Evolutionary conservation across 768 basidiomycete genomes (phyloP).

Genomic region (Pleurotus salmoneostramineus): DNA sequence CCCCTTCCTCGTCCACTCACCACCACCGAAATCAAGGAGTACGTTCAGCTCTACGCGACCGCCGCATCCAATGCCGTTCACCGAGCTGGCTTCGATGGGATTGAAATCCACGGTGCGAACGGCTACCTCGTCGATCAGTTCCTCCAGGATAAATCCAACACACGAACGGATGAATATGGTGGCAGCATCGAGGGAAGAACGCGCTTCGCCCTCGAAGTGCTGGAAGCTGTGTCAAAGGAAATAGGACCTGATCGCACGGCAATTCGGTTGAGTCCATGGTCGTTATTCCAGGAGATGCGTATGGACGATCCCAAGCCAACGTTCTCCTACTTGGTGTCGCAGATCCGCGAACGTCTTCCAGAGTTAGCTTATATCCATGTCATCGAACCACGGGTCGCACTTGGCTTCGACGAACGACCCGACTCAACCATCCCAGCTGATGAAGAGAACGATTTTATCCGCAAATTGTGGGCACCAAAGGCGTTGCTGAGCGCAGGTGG

Average conservation of each 20-base stretch:
- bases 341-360: neutral
- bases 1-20: neutral
- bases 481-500: neutral
- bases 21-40: neutral
- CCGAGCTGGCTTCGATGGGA: neutral
- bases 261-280: neutral
- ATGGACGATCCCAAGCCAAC: neutral
- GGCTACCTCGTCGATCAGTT: constrained; percentile 36
- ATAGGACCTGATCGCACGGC: neutral
- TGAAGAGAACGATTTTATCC: neutral
- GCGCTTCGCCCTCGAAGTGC: constrained; percentile 32
- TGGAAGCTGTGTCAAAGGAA: constrained; percentile 7
- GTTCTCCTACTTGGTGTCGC: neutral
- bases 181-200: constrained; percentile 37
- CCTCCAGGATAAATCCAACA: constrained; percentile 28
- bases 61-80: neutral
- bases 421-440: neutral
- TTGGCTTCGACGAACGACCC: neutral
- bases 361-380: neutral
- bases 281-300: neutral
- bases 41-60: neutral
- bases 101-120: constrained; percentile 20
- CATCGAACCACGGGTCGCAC: neutral
- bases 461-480: neutral
- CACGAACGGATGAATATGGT: constrained; percentile 39